Evolutionary conservation across 495 filamentous ascomycete species (phyloP), one percentile per base, ranked within the genome.

Genomic region (Hypomontagnella submonticulosa): DNA sequence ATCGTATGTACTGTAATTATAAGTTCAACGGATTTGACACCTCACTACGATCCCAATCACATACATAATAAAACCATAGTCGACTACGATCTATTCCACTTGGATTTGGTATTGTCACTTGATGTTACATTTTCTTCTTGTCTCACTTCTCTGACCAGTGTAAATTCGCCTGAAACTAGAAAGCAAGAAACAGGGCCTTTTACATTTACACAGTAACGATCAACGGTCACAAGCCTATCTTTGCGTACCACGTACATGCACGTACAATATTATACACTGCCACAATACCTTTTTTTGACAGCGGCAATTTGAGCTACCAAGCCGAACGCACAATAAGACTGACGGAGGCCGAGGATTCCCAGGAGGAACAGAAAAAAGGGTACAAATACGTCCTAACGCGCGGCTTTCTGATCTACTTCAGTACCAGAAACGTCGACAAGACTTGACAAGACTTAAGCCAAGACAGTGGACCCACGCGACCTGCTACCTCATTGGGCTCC

Each of bases 401-500:
- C 59, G 65, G 59, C 59, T 40, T 32, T 30, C 37, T 12, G 20
- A 56, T 47, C 33, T 40, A 40, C 32, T 42, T 40, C 47, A 19
- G 42, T 47, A 46, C 50, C 34, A 41, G 15, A 20, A 57, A 27
- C 40, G 36, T 57, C 42, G 33, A 8, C 15, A 12, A 13, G 13
- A 27, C 11, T 33, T 15, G 16, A 51, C 59, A 34, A 16, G 40
- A 54, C 15, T 33, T 34, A 2, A 63, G 55, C 66, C 66, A 69
- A 69, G 66, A 47, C 50, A 20, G 49, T 33, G 32, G 66, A 62
- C 58, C 67, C 67, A 70, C 67, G 54, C 63, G 54, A 70, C 54
- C 58, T 57, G 15, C 52, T 63, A 34, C 63, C 59, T 63, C 49
- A 63, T 70, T 42, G 38, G 63, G 58, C 33, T 33, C 37, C 41